These are phyloP conservation scores for Neurospora cerealis DNA, from an alignment of 495 filamentous ascomycete genomes.

Conservation along the genomic window DNA sequence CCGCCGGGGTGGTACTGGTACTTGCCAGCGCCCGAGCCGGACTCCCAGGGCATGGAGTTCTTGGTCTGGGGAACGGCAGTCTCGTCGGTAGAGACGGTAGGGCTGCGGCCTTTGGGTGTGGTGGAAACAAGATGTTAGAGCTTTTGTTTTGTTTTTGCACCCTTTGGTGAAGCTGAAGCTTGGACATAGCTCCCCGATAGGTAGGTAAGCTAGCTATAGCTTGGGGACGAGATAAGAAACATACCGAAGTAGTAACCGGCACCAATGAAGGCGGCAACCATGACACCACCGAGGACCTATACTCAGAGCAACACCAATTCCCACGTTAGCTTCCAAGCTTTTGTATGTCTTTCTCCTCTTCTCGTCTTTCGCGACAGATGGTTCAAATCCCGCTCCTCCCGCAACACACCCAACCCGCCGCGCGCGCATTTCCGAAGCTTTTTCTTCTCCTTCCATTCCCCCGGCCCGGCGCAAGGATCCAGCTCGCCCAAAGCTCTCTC, in stretches of 20 bases:
- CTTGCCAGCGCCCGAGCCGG: constrained; percentile 52
- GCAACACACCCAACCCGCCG: background rate
- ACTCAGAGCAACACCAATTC: background rate
- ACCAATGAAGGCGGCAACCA: constrained; percentile 78
- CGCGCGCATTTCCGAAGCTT: background rate
- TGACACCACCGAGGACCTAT: constrained; percentile 83
- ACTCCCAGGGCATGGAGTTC: constrained; percentile 84
- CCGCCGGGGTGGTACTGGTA: constrained; percentile 91
- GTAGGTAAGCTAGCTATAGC: background rate
- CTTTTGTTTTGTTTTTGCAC: constrained; percentile 1
- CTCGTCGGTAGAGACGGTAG: constrained; percentile 79
- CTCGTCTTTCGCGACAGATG: background rate
- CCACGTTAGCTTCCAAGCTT: constrained; percentile 11
- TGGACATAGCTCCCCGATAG: background rate
- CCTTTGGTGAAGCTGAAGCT: background rate
- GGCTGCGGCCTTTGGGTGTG: constrained; percentile 57
- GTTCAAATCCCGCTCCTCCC: background rate
- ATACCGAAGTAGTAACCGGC: constrained; percentile 80
- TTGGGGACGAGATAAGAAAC: constrained; percentile 1
- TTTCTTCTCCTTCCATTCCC: background rate
- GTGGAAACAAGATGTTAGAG: constrained; percentile 1
- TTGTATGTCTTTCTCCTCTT: background rate
- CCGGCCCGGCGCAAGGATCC: background rate
- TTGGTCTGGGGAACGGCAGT: constrained; percentile 60
- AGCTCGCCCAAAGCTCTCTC: background rate